These are phyloP conservation scores for Rhynchosporium graminicola DNA, from an alignment of 2,329 filamentous ascomycete genomes.

Conservation along the genomic window DNA sequence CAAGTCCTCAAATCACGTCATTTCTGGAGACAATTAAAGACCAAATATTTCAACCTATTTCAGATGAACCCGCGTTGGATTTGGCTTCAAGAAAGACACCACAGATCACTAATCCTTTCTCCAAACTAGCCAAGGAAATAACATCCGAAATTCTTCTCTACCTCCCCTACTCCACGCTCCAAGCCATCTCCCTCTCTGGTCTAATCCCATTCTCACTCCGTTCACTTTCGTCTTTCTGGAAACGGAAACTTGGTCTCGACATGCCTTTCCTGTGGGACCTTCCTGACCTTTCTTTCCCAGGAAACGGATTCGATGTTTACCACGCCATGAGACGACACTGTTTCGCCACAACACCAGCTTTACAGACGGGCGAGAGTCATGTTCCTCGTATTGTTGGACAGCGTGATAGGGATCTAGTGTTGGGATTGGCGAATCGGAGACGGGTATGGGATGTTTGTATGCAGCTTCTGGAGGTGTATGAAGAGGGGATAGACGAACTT, in stretches of 20 bases:
- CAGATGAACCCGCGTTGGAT: not conserved
- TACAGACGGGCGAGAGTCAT: not conserved
- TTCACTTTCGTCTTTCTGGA: constrained; percentile 23
- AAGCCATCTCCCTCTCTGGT: constrained; percentile 18
- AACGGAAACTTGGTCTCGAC: constrained; percentile 23
- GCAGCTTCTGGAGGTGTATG: constrained; percentile 6
- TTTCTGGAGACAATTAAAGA: not conserved
- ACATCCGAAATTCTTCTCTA: constrained; percentile 24
- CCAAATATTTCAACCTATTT: not conserved
- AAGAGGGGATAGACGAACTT: not conserved
- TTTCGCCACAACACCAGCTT: constrained; percentile 18
- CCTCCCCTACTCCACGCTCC: constrained; percentile 17
- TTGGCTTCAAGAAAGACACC: not conserved
- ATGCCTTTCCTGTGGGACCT: constrained; percentile 28
- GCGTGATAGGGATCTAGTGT: not conserved
- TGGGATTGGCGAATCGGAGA: constrained; percentile 11
- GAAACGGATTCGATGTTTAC: constrained; percentile 25
- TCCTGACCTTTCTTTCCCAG: constrained; percentile 2
- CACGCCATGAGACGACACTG: constrained; percentile 20
- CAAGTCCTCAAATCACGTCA: constrained; percentile 3
- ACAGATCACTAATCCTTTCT: constrained; percentile 4
- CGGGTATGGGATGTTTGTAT: constrained; percentile 8
- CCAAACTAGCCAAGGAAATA: constrained; percentile 19
- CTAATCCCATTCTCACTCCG: constrained; percentile 14
- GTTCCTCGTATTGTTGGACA: not conserved